These are phyloP conservation scores for Dendrobium nobile DNA, from an alignment of 106 monocot genomes.

Conservation along the genomic window DNA sequence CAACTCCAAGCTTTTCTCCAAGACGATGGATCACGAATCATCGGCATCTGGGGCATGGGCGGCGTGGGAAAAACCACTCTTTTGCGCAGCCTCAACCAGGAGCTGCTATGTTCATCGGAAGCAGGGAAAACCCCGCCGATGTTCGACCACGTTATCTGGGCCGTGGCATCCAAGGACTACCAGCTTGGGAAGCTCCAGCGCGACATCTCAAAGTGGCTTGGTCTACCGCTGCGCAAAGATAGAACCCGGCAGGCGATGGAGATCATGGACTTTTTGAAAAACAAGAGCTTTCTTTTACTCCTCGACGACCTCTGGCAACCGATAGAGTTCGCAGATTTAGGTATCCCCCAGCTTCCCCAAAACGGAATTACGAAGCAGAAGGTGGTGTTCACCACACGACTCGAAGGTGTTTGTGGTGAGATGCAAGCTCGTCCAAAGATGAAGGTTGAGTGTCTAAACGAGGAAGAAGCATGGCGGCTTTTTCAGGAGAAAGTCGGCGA, in stretches of 20 bases:
- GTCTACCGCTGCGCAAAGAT: neutral
- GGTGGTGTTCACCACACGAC: constrained; percentile 28
- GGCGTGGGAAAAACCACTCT: constrained; percentile 25
- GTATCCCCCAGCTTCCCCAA: constrained; percentile 6
- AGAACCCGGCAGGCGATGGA: neutral
- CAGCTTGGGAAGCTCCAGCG: neutral
- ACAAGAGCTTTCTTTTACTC: constrained; percentile 19
- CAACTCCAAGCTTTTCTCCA: neutral
- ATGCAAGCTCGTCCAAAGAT: constrained; percentile 22
- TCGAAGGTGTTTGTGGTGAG: constrained; percentile 6
- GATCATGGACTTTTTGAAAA: constrained; percentile 14
- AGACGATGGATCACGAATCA: constrained; percentile 1
- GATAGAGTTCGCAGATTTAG: constrained; percentile 15
- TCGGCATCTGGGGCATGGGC: constrained; percentile 26
- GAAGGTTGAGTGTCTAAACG: constrained; percentile 16
- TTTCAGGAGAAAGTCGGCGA: constrained; percentile 23
- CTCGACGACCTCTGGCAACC: constrained; percentile 33
- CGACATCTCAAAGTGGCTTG: constrained; percentile 1
- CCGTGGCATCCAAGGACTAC: neutral
- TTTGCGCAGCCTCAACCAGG: constrained; percentile 9
- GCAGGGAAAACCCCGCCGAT: neutral
- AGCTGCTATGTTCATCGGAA: neutral
- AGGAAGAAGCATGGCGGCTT: too few species aligned
- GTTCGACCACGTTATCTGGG: constrained; percentile 8
- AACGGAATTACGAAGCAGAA: constrained; percentile 1